Conservation (phyloP, 257 asterid genomes). For the Thymus quinquecostatus region DNA sequence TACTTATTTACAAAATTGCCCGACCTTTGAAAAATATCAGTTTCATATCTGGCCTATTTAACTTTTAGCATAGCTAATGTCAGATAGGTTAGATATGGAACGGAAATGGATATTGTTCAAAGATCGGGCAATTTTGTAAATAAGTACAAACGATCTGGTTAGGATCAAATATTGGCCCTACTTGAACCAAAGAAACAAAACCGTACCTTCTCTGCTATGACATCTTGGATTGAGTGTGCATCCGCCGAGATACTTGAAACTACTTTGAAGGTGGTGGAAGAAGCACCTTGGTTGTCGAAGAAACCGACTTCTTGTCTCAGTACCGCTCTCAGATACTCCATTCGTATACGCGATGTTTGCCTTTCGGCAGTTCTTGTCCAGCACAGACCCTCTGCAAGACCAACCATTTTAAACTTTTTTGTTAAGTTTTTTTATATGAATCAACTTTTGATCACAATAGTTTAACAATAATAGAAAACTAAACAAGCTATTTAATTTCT, state of each 20-base stretch:
- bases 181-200: not conserved
- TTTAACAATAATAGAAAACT: too few species aligned
- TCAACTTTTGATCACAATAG: not conserved
- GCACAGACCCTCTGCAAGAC: slow-evolving; percentile 60
- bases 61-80: too few species aligned
- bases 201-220: slow-evolving; percentile 72
- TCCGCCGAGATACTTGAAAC: slow-evolving; percentile 70
- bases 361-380: slow-evolving; percentile 89
- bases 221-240: slow-evolving; percentile 71
- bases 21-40: too few species aligned
- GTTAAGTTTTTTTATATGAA: not conserved
- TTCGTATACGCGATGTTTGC: slow-evolving; percentile 67
- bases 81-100: too few species aligned
- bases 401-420: not conserved
- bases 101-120: too few species aligned
- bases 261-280: slow-evolving; percentile 67
- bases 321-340: slow-evolving; percentile 63
- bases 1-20: too few species aligned
- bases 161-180: too few species aligned
- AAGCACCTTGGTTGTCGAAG: slow-evolving; percentile 59
- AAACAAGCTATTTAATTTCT: too few species aligned
- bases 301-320: slow-evolving; percentile 79
- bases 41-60: too few species aligned
- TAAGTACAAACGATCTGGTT: too few species aligned
- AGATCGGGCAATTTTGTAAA: too few species aligned